Conservation (phyloP, 2,329 filamentous ascomycete species). For the Ophiocordyceps camponoti-floridani region DNA sequence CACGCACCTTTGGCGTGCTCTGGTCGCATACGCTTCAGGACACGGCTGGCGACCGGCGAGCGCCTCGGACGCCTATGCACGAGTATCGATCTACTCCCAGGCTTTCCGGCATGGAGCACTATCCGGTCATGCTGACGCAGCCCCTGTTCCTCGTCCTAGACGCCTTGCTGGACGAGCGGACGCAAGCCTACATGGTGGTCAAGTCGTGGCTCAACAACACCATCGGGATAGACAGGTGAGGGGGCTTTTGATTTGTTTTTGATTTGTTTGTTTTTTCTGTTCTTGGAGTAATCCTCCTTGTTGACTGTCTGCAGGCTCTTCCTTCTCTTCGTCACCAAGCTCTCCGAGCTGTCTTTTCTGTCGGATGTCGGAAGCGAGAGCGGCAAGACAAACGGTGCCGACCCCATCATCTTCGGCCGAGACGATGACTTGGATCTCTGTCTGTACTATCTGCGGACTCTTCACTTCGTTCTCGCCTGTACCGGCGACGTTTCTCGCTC, state of each 20-base stretch:
- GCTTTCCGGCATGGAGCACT: conserved; percentile 40
- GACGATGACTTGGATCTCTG: conserved; percentile 60
- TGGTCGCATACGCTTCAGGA: conserved; percentile 68
- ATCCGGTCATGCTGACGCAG: conserved; percentile 58
- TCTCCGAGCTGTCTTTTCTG: conserved; percentile 37
- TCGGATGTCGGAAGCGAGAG: conserved; percentile 2
- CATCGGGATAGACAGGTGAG: conserved; percentile 43
- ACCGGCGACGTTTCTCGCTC: conserved; percentile 50
- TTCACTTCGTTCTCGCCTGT: conserved; percentile 57
- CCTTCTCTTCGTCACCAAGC: conserved; percentile 38
- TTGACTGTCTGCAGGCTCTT: conserved; percentile 30
- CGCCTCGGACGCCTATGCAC: conserved; percentile 23
- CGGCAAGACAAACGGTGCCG: conserved; percentile 4
- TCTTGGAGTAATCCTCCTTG: neutral
- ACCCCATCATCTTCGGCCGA: conserved; percentile 17
- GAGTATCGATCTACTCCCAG: conserved; percentile 18
- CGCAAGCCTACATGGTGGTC: conserved; percentile 58
- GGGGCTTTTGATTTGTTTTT: neutral
- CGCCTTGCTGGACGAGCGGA: conserved; percentile 51
- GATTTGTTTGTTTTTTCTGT: no score
- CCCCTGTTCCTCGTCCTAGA: conserved; percentile 74
- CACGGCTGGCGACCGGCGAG: conserved; percentile 32
- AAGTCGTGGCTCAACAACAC: conserved; percentile 63
- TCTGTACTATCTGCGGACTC: conserved; percentile 57
- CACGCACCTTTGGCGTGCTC: conserved; percentile 53